phyloP scores from a whole-genome alignment of 257 asterid genomes.

The Gentiana dahurica region DNA sequence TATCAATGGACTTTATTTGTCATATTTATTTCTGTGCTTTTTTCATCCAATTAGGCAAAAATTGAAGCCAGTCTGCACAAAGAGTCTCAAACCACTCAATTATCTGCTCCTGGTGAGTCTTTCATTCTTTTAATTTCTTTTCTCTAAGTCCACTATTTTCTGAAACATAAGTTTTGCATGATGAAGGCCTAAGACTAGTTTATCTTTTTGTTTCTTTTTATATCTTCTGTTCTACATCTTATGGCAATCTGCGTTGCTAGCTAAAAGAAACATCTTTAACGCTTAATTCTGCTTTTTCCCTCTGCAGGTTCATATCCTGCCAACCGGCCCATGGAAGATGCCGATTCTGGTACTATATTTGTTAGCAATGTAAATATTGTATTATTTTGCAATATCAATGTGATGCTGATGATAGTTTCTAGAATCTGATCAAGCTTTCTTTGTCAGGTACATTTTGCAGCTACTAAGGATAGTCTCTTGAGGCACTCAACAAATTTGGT shows the following conservation, averaged over 20 bases:
- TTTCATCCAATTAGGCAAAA: slow-evolving; percentile 37
- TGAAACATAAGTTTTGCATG: neutral
- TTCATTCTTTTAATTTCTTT: slow-evolving; percentile 8
- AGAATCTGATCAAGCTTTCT: slow-evolving; percentile 8
- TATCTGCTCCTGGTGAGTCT: slow-evolving; percentile 43
- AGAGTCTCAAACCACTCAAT: slow-evolving; percentile 30
- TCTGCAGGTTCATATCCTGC: slow-evolving; percentile 40
- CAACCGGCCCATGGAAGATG: slow-evolving; percentile 62
- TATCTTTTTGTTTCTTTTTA: neutral
- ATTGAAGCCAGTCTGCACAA: slow-evolving; percentile 22
- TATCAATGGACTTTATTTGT: neutral
- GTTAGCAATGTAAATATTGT: slow-evolving; percentile 61
- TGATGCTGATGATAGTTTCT: too few relatives aligned
- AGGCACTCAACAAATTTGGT: slow-evolving; percentile 82
- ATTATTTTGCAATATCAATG: neutral
- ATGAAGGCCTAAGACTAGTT: neutral
- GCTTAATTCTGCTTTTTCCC: neutral
- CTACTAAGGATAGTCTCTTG: slow-evolving; percentile 86
- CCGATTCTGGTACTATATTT: slow-evolving; percentile 81
- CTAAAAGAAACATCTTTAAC: neutral
- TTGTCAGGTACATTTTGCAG: slow-evolving; percentile 97
- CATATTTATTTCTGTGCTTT: slow-evolving; percentile 8
- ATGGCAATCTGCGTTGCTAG: slow-evolving; percentile 8
- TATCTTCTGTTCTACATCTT: neutral
- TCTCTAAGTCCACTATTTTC: neutral